phyloP scores from a whole-genome alignment of 352 stramenopile species.

The Pythium scleroteichum region DNA sequence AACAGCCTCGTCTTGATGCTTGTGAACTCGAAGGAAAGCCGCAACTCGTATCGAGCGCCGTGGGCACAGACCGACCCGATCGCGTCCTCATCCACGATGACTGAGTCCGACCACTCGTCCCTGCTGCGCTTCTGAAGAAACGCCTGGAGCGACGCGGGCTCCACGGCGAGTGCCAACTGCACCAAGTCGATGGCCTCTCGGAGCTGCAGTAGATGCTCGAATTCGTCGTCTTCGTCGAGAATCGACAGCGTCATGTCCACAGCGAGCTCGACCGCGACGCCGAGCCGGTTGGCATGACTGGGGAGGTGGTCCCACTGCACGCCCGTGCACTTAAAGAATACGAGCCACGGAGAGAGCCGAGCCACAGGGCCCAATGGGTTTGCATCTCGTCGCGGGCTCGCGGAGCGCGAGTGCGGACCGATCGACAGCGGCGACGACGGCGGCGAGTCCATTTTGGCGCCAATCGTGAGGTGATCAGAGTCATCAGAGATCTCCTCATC shows the following conservation, averaged over 20 bases:
- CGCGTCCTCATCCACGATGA: neutral
- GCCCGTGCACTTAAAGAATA: neutral
- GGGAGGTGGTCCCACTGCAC: neutral
- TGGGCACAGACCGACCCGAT: neutral
- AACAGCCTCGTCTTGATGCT: conserved; percentile 2
- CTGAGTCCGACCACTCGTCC: neutral
- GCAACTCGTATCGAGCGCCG: conserved; percentile 6
- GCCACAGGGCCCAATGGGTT: neutral
- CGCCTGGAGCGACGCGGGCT: neutral
- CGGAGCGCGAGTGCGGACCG: neutral
- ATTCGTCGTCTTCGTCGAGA: conserved; percentile 4
- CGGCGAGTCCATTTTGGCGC: neutral
- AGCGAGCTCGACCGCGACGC: neutral
- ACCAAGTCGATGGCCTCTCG: conserved; percentile 16
- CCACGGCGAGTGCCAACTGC: conserved; percentile 1
- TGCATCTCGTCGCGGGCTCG: neutral
- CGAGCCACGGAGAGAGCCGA: conserved; percentile 2
- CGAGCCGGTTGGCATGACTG: neutral
- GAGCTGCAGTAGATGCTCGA: neutral
- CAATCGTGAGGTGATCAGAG: neutral
- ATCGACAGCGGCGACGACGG: neutral
- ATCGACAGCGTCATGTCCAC: conserved; percentile 5
- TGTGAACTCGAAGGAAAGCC: neutral
- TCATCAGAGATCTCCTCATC: neutral
- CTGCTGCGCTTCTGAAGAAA: neutral